phyloP scores from a whole-genome alignment of 148 eudicot genomes.

The Arbutus unedo region DNA sequence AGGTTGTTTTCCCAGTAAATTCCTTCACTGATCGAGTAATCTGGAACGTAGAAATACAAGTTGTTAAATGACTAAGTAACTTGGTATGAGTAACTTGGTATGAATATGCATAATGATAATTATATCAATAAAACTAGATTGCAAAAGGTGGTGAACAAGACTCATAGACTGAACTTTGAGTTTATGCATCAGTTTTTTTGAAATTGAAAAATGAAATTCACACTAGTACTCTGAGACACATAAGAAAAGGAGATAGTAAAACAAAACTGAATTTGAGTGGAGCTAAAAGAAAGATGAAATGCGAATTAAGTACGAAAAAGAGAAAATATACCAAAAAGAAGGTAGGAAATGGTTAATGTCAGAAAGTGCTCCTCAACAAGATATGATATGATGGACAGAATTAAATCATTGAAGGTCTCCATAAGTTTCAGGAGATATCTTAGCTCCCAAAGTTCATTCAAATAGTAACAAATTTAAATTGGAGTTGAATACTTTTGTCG shows the following conservation, averaged over 20 bases:
- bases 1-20: conserved; percentile 32
- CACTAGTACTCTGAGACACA: too few species aligned
- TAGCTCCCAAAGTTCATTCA: not conserved
- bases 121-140: not conserved
- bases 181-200: too few species aligned
- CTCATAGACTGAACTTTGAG: not conserved
- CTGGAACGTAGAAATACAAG: conserved; percentile 26
- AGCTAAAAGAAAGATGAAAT: not conserved
- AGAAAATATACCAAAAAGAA: too few species aligned
- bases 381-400: too few species aligned
- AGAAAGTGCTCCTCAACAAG: too few species aligned
- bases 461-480: not conserved
- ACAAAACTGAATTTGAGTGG: not conserved
- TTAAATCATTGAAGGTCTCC: too few species aligned
- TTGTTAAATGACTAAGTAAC: not conserved
- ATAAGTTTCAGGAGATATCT: too few species aligned
- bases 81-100: not conserved
- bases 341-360: too few species aligned
- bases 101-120: too few species aligned
- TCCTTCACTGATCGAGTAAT: conserved; percentile 37
- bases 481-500: not conserved
- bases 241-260: too few species aligned
- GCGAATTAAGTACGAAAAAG: too few species aligned
- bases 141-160: not conserved
- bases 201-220: too few species aligned